Evolutionary conservation across 2,329 filamentous ascomycete species (phyloP).

Genomic region (Colletotrichum melonis): DNA sequence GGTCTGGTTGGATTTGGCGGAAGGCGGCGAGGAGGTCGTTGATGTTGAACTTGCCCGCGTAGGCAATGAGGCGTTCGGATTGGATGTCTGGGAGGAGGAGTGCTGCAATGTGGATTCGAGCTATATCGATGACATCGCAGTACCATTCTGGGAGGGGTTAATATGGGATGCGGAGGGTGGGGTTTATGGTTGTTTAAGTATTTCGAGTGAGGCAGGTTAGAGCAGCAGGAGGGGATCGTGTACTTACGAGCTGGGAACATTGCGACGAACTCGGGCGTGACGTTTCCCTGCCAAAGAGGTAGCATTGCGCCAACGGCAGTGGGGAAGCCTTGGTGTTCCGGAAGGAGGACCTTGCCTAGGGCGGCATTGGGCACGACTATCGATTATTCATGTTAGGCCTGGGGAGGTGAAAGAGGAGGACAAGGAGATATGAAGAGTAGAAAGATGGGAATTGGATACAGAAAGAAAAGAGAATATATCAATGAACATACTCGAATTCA

Average conservation of each 20-base stretch:
- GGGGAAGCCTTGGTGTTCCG: constrained; percentile 35
- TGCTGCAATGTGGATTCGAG: constrained; percentile 18
- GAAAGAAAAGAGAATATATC: too few relatives aligned
- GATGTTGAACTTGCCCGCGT: constrained; percentile 17
- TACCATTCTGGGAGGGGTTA: constrained; percentile 3
- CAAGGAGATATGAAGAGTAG: not conserved
- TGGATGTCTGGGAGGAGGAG: constrained; percentile 19
- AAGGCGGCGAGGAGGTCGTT: constrained; percentile 19
- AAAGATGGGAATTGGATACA: not conserved
- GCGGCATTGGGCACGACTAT: constrained; percentile 44
- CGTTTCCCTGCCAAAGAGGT: constrained; percentile 38
- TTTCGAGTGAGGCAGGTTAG: not conserved
- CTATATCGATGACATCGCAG: constrained; percentile 24
- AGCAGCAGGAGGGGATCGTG: not conserved
- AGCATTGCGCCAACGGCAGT: constrained; percentile 39
- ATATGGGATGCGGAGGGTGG: not conserved
- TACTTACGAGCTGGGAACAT: constrained; percentile 22
- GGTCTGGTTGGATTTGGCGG: not conserved
- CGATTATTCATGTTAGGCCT: not conserved
- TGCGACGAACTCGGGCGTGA: constrained; percentile 9
- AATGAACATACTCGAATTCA: constrained; percentile 38
- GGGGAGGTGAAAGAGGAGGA: not conserved
- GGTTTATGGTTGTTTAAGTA: too few relatives aligned
- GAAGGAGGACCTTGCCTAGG: constrained; percentile 39
- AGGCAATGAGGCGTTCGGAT: constrained; percentile 17